These are phyloP conservation scores for Crucihimalaya himalaica DNA, from an alignment of 345 rosid genomes.

Conservation along the genomic window DNA sequence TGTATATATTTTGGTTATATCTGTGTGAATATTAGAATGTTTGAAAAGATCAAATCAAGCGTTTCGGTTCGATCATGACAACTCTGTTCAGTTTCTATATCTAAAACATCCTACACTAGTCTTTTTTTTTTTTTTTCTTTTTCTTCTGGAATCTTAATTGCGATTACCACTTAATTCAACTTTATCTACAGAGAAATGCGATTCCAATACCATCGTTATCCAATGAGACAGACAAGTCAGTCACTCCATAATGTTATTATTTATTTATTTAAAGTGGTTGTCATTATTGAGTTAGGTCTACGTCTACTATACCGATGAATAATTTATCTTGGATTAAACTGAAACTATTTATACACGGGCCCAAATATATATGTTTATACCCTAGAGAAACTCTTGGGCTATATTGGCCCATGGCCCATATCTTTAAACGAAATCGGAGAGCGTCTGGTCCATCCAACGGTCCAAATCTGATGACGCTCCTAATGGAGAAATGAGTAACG, in stretches of 20 bases:
- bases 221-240: constrained; percentile 28
- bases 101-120: not conserved
- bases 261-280: not conserved
- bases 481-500: constrained; percentile 48
- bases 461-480: constrained; percentile 28
- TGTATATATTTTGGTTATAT: constrained; percentile 25
- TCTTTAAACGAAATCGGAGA: constrained; percentile 69
- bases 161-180: constrained; percentile 24
- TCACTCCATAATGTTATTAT: not conserved
- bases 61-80: constrained; percentile 5
- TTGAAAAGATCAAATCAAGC: constrained; percentile 1
- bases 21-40: constrained; percentile 22
- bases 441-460: constrained; percentile 43
- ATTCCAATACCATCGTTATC: constrained; percentile 35
- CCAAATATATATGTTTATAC: not conserved
- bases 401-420: not conserved
- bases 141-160: constrained; percentile 7
- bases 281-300: constrained; percentile 6
- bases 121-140: no score
- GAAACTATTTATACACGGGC: not conserved
- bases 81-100: constrained; percentile 9
- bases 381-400: not conserved
- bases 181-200: constrained; percentile 19
- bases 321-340: not conserved
- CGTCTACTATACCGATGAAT: not conserved